phyloP scores from a whole-genome alignment of 306 rosid genomes.

The Urtica urens region DNA sequence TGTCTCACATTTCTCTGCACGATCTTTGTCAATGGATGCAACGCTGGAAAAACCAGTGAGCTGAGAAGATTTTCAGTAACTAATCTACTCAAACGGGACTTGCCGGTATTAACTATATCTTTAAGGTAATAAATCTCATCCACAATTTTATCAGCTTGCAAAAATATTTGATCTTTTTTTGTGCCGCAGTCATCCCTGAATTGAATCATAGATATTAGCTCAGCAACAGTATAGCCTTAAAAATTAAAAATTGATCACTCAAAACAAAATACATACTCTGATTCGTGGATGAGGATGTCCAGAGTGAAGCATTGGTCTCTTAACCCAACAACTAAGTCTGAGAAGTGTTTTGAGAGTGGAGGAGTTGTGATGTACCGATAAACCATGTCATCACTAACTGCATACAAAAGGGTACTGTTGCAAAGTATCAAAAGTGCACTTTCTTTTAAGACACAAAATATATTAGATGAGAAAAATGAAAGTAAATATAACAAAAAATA shows the following conservation, averaged over 20 bases:
- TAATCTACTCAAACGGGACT: conserved; percentile 35
- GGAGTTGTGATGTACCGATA: conserved; percentile 54
- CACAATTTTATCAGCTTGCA: conserved; percentile 51
- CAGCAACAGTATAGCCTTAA: background rate
- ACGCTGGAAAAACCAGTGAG: conserved; percentile 45
- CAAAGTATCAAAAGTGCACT: conserved; percentile 21
- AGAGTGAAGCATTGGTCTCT: conserved; percentile 42
- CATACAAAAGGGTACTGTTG: conserved; percentile 31
- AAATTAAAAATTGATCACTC: background rate
- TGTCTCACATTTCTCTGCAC: conserved; percentile 48
- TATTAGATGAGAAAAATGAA: background rate
- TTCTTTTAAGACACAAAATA: conserved; percentile 3
- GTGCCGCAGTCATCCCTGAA: conserved; percentile 44
- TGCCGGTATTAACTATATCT: conserved; percentile 49
- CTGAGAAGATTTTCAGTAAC: conserved; percentile 55
- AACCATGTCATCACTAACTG: conserved; percentile 70
- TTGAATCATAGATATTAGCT: background rate
- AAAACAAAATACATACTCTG: conserved; percentile 36
- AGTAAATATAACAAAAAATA: background rate
- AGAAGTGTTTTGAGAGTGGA: conserved; percentile 74
- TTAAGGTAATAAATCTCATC: conserved; percentile 70
- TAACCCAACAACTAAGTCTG: conserved; percentile 50
- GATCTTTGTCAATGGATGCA: conserved; percentile 38
- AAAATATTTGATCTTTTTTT: conserved; percentile 38
- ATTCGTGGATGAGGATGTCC: conserved; percentile 36